Percentiles rank a stretch among this genome's conserved stretches.
Conservation (phyloP, 495 filamentous ascomycete genomes). For the Aspergillus panamensis region DNA sequence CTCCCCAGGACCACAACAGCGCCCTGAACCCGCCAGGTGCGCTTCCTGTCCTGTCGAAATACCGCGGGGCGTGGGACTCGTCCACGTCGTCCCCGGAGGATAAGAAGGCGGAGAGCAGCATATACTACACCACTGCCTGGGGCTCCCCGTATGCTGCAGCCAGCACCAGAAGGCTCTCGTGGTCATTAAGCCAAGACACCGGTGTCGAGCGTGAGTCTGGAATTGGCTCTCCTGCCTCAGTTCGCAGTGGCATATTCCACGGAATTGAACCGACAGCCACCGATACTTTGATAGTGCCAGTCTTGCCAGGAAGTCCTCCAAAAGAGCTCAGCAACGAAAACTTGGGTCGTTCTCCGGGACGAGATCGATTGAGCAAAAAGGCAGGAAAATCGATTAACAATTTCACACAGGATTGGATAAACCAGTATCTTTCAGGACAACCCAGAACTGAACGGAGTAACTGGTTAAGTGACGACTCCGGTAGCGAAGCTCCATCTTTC, state of each 20-base stretch:
- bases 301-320: slow-evolving; percentile 6
- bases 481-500: slow-evolving; percentile 48
- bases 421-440: slow-evolving; percentile 64
- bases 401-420: slow-evolving; percentile 75
- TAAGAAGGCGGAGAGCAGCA: slow-evolving; percentile 41
- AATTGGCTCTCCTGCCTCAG: slow-evolving; percentile 37
- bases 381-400: slow-evolving; percentile 50
- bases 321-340: slow-evolving; percentile 16
- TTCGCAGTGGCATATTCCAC: slow-evolving; percentile 26
- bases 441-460: slow-evolving; percentile 59
- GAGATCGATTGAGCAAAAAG: slow-evolving; percentile 31
- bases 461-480: slow-evolving; percentile 74
- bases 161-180: slow-evolving; percentile 46
- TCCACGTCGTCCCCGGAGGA: slow-evolving; percentile 42
- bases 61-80: slow-evolving; percentile 36
- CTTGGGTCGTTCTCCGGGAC: slow-evolving; percentile 23
- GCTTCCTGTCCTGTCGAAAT: slow-evolving; percentile 35
- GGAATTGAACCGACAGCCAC: slow-evolving; percentile 49
- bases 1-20: slow-evolving; percentile 28
- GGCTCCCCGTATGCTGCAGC: slow-evolving; percentile 67
- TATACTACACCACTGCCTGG: slow-evolving; percentile 66
- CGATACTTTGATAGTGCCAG: slow-evolving; percentile 51
- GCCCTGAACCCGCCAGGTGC: slow-evolving; percentile 32
- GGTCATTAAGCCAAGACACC: slow-evolving; percentile 43
- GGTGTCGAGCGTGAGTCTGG: slow-evolving; percentile 34